Evolutionary conservation across 371 early-diverging fungal genomes (phyloP).

Genomic region (Globomyces sp.): DNA sequence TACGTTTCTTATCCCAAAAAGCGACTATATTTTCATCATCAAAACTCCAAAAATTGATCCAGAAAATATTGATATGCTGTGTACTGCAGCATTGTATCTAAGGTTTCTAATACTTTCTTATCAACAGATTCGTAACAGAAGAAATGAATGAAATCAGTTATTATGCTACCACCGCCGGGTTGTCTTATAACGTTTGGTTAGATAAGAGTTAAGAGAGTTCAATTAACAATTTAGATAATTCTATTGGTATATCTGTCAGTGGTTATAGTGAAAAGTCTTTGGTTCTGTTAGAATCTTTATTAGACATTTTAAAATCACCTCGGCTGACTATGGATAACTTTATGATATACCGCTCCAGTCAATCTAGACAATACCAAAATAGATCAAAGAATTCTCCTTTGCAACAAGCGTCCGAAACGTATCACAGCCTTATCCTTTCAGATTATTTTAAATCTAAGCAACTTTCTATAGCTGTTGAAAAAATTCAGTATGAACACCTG

Average conservation of each 20-base stretch:
- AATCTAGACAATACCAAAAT: slow-evolving; percentile 25
- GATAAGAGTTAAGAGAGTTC: slow-evolving; percentile 6
- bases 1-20: slow-evolving; percentile 33
- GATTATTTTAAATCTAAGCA: slow-evolving; percentile 20
- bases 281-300: slow-evolving; percentile 20
- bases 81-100: slow-evolving; percentile 26
- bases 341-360: slow-evolving; percentile 24
- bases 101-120: slow-evolving; percentile 3
- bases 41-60: slow-evolving; percentile 34
- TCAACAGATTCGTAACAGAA: slow-evolving; percentile 32
- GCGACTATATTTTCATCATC: slow-evolving; percentile 23
- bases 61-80: slow-evolving; percentile 19
- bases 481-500: slow-evolving; percentile 20
- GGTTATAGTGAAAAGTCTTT: slow-evolving; percentile 31
- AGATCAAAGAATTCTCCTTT: slow-evolving; percentile 29
- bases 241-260: slow-evolving; percentile 25
- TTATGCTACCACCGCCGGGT: slow-evolving; percentile 33
- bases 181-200: slow-evolving; percentile 27
- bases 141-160: slow-evolving; percentile 30
- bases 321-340: slow-evolving; percentile 20
- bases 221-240: slow-evolving; percentile 12
- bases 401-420: slow-evolving; percentile 28
- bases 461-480: slow-evolving; percentile 26
- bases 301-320: slow-evolving; percentile 24
- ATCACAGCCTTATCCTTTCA: slow-evolving; percentile 21